phyloP scores from a whole-genome alignment of 768 basidiomycete genomes.

The Termitomyces sp. region DNA sequence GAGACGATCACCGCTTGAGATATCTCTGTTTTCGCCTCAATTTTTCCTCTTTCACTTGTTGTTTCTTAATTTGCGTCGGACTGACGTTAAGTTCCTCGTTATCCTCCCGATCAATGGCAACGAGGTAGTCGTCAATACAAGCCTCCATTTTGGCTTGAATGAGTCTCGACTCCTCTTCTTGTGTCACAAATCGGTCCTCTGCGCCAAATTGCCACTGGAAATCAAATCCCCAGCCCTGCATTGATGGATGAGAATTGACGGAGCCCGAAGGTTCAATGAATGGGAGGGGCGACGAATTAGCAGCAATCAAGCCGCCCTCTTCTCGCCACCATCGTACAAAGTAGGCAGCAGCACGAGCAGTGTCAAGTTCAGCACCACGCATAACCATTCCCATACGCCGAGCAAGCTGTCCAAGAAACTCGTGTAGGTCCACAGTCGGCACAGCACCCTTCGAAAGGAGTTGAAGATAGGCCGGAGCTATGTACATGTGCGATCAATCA shows the following conservation, averaged over 20 bases:
- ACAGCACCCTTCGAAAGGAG: slow-evolving; percentile 49
- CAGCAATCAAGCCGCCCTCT: slow-evolving; percentile 57
- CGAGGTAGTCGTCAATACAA: slow-evolving; percentile 56
- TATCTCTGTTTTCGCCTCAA: slow-evolving; percentile 31
- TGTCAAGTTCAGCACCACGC: slow-evolving; percentile 70
- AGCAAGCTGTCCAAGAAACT: slow-evolving; percentile 68
- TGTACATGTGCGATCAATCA: slow-evolving; percentile 2
- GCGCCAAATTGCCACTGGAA: slow-evolving; percentile 58
- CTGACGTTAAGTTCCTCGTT: slow-evolving; percentile 55
- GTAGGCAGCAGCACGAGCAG: slow-evolving; percentile 67
- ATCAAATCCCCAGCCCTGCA: slow-evolving; percentile 83
- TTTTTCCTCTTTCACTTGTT: slow-evolving; percentile 34
- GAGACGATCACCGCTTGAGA: slow-evolving; percentile 16
- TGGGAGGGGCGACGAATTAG: slow-evolving; percentile 37
- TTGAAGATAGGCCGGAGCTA: slow-evolving; percentile 67
- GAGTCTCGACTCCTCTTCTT: slow-evolving; percentile 21
- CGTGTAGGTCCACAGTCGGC: slow-evolving; percentile 56
- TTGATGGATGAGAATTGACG: slow-evolving; percentile 5
- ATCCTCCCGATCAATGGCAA: slow-evolving; percentile 41
- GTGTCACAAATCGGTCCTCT: slow-evolving; percentile 19
- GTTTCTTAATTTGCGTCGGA: slow-evolving; percentile 68
- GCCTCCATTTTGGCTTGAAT: slow-evolving; percentile 67
- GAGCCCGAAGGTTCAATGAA: slow-evolving; percentile 8
- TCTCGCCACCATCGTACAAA: slow-evolving; percentile 88
- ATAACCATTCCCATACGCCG: slow-evolving; percentile 76